Conservation (phyloP, 495 filamentous ascomycete species). For the Tetracladium setigerum region DNA sequence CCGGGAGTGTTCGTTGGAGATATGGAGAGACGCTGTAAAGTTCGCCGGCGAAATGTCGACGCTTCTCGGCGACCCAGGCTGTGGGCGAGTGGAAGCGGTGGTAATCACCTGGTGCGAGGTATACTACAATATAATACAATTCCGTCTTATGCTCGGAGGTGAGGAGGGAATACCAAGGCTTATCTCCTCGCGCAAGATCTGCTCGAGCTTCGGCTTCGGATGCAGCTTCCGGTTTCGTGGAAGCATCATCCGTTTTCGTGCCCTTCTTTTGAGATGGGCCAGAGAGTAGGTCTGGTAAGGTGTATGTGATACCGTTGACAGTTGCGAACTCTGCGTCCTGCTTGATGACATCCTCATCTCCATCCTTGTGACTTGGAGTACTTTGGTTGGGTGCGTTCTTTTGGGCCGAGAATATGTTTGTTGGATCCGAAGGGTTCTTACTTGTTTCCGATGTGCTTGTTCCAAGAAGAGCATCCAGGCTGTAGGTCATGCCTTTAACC, state of each 20-base stretch:
- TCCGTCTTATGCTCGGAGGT: slow-evolving; percentile 48
- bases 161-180: slow-evolving; percentile 69
- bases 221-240: slow-evolving; percentile 52
- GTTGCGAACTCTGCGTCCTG: slow-evolving; percentile 85
- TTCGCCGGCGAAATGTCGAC: slow-evolving; percentile 94
- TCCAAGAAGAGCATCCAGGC: slow-evolving; percentile 84
- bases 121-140: slow-evolving; percentile 94
- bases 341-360: slow-evolving; percentile 57
- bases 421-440: slow-evolving; percentile 8
- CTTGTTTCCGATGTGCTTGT: slow-evolving; percentile 37
- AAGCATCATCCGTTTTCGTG: slow-evolving; percentile 45
- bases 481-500: slow-evolving; percentile 98
- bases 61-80: slow-evolving; percentile 85
- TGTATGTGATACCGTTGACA: slow-evolving; percentile 97
- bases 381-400: slow-evolving; percentile 5
- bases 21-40: slow-evolving; percentile 93
- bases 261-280: slow-evolving; percentile 39
- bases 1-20: slow-evolving; percentile 86
- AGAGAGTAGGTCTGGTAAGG: slow-evolving; percentile 79
- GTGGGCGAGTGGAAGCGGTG: slow-evolving; percentile 95
- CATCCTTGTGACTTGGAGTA: slow-evolving; percentile 5
- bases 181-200: slow-evolving; percentile 68
- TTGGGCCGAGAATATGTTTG: slow-evolving; percentile 10
- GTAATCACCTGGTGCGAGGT: slow-evolving; percentile 97
- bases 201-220: slow-evolving; percentile 77